Evolutionary conservation across 768 basidiomycete species (phyloP), one percentile per base, ranked within the genome.

Genomic region (Podaxis pistillaris): DNA sequence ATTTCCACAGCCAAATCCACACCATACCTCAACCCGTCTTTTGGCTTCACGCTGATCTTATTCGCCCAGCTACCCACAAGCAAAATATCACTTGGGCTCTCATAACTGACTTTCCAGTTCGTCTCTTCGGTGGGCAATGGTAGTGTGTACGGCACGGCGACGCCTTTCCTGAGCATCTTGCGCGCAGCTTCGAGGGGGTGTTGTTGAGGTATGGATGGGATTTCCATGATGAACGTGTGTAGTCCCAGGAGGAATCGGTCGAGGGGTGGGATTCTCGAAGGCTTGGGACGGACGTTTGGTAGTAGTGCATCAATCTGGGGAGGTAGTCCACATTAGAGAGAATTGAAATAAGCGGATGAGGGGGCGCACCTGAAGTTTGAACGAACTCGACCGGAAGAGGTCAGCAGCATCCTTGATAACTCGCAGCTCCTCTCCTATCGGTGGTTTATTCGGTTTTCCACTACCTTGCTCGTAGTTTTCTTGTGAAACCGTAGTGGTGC

Each of bases 1-100:
- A 97, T 96, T 72, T 94, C 88, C 13, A 96, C 78, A 1, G 88
- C 89, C 40, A 97, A 55, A 72, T 96, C 95, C 1, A 96, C 86
- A 6, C 81, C 83, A 65, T 88, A 94, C 59, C 76, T 81, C 19
- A 73, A 74, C 2, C 79, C 81, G 68, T 90, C 91, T 64, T 85
- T 89, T 47, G 81, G 82, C 69, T 90, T 93, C 49, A 93, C 89
- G 57, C 83, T 79, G 9, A 89, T 78, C 68, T 88, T 86, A 63
- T 91, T 90, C 0, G 87, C 84, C 94, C 94, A 98, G 66, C 92
- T 94, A 12, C 96, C 95, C 1, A 88, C 87, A 2, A 98, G 74
- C 5, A 85, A 79, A 19, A 96, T 84, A 62, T 94, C 91, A 26
- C 76, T 80, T 1, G 95, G 96, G 49, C 80, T 82, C 65, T 90